phyloP scores from a whole-genome alignment of 2,329 filamentous ascomycete genomes.

The Hymenoscyphus scutula region DNA sequence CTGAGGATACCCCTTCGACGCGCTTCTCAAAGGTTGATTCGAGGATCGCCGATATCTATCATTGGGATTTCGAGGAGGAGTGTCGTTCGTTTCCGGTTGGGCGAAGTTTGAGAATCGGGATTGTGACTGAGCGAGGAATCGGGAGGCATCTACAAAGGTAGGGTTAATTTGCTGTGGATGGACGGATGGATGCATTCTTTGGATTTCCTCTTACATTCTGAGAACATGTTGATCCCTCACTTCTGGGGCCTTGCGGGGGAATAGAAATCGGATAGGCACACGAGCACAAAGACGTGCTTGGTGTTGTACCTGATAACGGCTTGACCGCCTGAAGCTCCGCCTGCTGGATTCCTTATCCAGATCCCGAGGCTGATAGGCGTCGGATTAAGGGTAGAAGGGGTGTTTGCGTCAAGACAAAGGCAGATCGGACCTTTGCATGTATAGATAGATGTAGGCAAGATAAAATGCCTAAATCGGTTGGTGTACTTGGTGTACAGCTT shows the following conservation, averaged over 20 bases:
- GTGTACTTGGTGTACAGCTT: not conserved
- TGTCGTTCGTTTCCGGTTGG: constrained; percentile 53
- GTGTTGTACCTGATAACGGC: constrained; percentile 15
- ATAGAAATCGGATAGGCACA: not conserved
- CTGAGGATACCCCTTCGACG: constrained; percentile 30
- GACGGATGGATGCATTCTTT: not conserved
- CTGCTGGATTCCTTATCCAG: constrained; percentile 9
- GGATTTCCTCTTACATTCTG: constrained; percentile 33
- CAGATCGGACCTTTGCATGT: not conserved
- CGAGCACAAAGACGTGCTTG: constrained; percentile 6
- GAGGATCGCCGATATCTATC: constrained; percentile 32
- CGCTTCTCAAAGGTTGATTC: constrained; percentile 28
- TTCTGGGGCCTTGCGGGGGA: constrained; percentile 11
- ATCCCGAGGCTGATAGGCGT: not conserved
- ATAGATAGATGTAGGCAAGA: not conserved
- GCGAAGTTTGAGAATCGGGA: constrained; percentile 76
- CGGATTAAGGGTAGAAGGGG: not conserved
- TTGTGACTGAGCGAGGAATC: constrained; percentile 94
- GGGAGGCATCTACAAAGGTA: constrained; percentile 74
- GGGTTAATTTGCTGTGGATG: not conserved
- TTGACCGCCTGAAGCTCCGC: constrained; percentile 9
- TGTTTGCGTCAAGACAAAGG: not conserved
- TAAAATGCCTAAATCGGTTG: not conserved
- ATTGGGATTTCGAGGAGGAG: constrained; percentile 37
- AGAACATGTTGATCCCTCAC: constrained; percentile 33